Percentiles rank a stretch among this genome's conserved stretches.
Conservation (phyloP, 352 stramenopile species). For the Pythium plurisporium region DNA sequence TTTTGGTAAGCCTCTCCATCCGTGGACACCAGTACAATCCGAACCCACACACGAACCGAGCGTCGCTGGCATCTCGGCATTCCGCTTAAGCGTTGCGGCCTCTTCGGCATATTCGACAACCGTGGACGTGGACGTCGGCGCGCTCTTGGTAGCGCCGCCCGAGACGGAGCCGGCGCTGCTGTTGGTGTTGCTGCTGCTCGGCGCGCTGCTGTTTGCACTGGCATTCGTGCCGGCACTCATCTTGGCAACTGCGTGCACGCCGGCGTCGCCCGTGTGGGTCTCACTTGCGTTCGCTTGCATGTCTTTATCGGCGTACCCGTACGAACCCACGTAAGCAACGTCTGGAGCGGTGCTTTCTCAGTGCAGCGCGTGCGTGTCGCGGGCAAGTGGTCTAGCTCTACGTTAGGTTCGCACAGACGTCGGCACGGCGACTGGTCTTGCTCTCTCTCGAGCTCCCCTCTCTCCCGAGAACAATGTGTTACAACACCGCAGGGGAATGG, state of each 20-base stretch:
- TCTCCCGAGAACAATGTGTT: too few species aligned
- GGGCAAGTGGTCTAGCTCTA: too few species aligned
- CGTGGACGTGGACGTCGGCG: not conserved
- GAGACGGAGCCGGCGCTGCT: not conserved
- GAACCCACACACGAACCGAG: slow-evolving; percentile 1
- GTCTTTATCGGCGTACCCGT: not conserved
- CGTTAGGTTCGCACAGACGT: too few species aligned
- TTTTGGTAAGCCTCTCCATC: not conserved
- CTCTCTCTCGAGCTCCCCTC: not conserved
- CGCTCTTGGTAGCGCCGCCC: not conserved
- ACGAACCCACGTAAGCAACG: not conserved
- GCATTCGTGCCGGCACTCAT: not conserved
- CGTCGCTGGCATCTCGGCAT: slow-evolving; percentile 13
- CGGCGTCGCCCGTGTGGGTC: not conserved
- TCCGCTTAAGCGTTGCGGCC: slow-evolving; percentile 13
- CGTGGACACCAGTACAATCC: not conserved
- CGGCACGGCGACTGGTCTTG: too few species aligned
- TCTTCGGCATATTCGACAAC: slow-evolving; percentile 4
- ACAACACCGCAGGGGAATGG: too few species aligned
- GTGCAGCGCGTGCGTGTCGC: not conserved
- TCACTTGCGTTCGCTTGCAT: not conserved
- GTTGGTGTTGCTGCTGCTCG: not conserved
- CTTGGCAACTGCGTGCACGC: not conserved
- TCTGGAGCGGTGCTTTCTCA: too few species aligned
- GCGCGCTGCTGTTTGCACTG: not conserved